Base-by-base conservation (phyloP, 2,329 filamentous ascomycete species). In the Epichloe uncinata region DNA sequence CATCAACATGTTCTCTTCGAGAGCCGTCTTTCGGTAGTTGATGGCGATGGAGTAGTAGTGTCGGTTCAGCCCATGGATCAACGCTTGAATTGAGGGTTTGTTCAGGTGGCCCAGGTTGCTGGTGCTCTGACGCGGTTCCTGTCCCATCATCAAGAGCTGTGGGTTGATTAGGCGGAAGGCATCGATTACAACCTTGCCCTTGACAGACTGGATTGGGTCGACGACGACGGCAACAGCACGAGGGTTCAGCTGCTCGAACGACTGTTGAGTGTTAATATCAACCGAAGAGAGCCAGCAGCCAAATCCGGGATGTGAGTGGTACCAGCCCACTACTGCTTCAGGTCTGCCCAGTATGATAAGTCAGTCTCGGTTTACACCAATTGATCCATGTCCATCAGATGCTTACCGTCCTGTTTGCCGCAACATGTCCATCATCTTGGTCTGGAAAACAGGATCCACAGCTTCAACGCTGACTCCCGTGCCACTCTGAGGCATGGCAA, bases 361-460 rank as follows among this genome's bases (percentile, higher is more conserved):
- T 48, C 16, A 48, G 47, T 20, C 40, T 37, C 47, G 6, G 13
- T 3, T 4, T 35, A 33, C 15, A 18, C 26, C 26, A 6, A 11
- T 15, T 33, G 16, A 38, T 49, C 40, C 42, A 37, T 50, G 42
- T 44, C 52, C 50, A 46, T 41, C 50, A 50, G 37, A 55, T 11
- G 18, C 79, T 61, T 74, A 94, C 88, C 93, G 80, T 71, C 93
- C 93, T 52, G 93, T 98, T 75, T 98, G 93, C 63, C 87, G 79
- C 66, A 98, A 75, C 93, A 98, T 97, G 67, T 98, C 93, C 93
- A 98, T 98, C 93, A 98, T 98, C 78, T 96, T 98, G 63, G 89
- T 96, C 73, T 98, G 93, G 69, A 98, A 98, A 35, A 98, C 93
- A 9, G 90, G 89, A 66, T 98, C 93, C 55, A 98, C 93, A 47